Evolutionary conservation across 108 stramenopile genomes (phyloP), one percentile per base, ranked within the genome.

Genomic region (Skeletonema tropicum): DNA sequence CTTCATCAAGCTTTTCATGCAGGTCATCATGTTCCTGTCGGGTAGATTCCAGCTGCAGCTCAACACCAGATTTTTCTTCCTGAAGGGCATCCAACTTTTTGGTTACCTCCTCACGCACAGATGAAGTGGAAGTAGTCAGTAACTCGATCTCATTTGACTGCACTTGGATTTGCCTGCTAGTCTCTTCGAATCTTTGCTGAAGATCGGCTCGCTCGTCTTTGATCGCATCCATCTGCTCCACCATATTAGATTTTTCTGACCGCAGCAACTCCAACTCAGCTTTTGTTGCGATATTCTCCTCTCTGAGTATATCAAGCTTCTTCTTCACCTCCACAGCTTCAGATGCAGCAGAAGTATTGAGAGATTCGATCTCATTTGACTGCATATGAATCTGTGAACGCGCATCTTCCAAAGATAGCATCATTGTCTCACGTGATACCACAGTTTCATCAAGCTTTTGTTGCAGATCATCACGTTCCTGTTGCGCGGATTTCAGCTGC

Each of bases 1-100:
- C 49, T 25, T 52, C 49, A 52, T 52, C 19, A 21, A 52, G 23
- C 49, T 52, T 52, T 52, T 52, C 21, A 2, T 1, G n/a, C 4
- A 48, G 14, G 35, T 23, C 26, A 0, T 60, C 60, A 15, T 6
- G 15, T 6, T 60, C 60, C 0, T 3, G 17, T 31, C 1, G 60
- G 0, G 26, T 36, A 23, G 35, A 3, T 15, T 36, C 19, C 32
- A 62, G 61, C 19, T 33, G 30, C 8, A 17, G 1, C 29, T 62
- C 61, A 62, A 62, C 61, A 52, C 21, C 23, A 52, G 17, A 21
- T 52, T 21, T 52, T 23, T n/a, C n/a, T n/a, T n/a, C n/a, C n/a
- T n/a, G n/a, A n/a, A n/a, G n/a, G n/a, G n/a, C n/a, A n/a, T n/a
- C n/a, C n/a, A n/a, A n/a, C n/a, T n/a, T n/a, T n/a, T n/a, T n/a